Conservation (phyloP, 768 basidiomycete species). For the Pleurotus giganteus region DNA sequence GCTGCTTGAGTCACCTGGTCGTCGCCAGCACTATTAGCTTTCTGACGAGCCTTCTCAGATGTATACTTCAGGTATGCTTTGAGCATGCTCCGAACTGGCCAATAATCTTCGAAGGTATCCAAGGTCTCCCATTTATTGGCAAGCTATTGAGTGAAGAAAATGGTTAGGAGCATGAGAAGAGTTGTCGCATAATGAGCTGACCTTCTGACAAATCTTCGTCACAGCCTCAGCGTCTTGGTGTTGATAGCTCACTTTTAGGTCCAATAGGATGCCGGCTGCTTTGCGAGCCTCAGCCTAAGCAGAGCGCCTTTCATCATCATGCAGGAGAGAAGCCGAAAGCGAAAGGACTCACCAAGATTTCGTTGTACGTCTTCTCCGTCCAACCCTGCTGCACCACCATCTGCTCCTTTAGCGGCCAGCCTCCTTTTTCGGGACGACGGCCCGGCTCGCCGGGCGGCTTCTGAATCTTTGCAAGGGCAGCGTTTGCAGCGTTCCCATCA, state of each 20-base stretch:
- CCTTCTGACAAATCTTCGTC: neutral
- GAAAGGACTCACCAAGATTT: neutral
- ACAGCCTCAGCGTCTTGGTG: neutral
- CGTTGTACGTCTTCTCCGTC: neutral
- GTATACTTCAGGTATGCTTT: slow-evolving; percentile 1
- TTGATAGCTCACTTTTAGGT: neutral
- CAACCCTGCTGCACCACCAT: neutral
- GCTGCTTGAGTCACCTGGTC: neutral
- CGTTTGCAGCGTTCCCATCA: no score
- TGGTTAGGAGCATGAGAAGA: neutral
- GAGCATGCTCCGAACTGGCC: slow-evolving; percentile 7
- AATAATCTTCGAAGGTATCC: neutral
- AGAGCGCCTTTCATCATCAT: no score
- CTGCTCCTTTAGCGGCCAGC: neutral
- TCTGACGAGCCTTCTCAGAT: neutral
- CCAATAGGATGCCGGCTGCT: neutral
- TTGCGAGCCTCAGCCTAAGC: neutral
- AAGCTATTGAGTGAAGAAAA: neutral
- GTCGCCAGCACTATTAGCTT: neutral
- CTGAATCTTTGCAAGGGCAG: neutral
- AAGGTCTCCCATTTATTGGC: neutral
- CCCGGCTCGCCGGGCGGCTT: slow-evolving; percentile 9
- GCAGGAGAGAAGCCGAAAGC: no score
- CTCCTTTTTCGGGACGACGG: neutral
- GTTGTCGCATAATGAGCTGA: neutral